These are phyloP conservation scores for Cenococcum geophilum DNA, from an alignment of 495 filamentous ascomycete genomes.

Conservation along the genomic window DNA sequence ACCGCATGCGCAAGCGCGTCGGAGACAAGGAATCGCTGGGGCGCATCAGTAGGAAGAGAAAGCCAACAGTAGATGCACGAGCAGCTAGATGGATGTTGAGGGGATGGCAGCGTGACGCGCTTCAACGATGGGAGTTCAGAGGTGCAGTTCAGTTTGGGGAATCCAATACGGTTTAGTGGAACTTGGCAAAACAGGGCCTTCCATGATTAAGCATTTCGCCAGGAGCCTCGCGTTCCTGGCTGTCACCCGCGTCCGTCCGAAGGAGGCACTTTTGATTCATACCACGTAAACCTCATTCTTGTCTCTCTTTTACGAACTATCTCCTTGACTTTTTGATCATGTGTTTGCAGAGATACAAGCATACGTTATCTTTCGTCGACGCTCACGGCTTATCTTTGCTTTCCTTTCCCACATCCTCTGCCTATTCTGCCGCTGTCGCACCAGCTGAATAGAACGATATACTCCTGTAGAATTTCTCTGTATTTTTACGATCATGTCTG, in stretches of 20 bases:
- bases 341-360: too few relatives aligned
- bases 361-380: not conserved
- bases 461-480: too few relatives aligned
- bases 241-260: not conserved
- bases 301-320: not conserved
- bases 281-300: not conserved
- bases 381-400: not conserved
- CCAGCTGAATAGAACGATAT: too few relatives aligned
- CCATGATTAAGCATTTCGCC: not conserved
- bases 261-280: not conserved
- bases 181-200: not conserved
- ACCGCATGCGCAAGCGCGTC: constrained; percentile 8
- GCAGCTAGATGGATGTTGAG: not conserved
- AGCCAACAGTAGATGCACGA: not conserved
- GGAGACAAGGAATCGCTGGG: not conserved
- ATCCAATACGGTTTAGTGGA: not conserved
- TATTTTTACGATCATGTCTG: not conserved
- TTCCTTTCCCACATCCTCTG: not conserved
- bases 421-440: too few relatives aligned
- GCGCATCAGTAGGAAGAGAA: not conserved
- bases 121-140: not conserved
- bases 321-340: too few relatives aligned
- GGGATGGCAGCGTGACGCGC: not conserved
- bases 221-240: not conserved
- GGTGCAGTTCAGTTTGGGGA: not conserved